phyloP scores from a whole-genome alignment of 2,329 filamentous ascomycete species.

The Trichophyton schoenleinii region DNA sequence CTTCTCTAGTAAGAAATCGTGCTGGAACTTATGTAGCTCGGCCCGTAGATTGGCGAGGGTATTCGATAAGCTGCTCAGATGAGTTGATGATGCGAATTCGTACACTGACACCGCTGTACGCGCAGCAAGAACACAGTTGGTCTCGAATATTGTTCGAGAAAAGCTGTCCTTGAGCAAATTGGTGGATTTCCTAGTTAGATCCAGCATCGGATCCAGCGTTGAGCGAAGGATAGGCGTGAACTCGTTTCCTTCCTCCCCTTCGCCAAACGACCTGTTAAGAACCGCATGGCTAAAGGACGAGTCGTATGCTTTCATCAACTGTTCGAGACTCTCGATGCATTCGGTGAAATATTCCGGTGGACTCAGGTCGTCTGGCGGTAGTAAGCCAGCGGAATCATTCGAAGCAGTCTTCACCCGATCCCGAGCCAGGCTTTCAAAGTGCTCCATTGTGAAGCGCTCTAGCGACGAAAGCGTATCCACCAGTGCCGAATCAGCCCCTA shows the following conservation, averaged over 20 bases:
- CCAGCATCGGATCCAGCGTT: conserved; percentile 74
- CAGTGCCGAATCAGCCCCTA: conserved; percentile 57
- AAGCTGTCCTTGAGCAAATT: conserved; percentile 26
- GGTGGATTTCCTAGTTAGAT: conserved; percentile 46
- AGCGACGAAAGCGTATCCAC: conserved; percentile 56
- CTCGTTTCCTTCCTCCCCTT: conserved; percentile 51
- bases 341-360: conserved; percentile 71
- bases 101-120: conserved; percentile 27
- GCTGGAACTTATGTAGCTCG: conserved; percentile 55
- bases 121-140: conserved; percentile 36
- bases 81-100: conserved; percentile 50
- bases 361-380: conserved; percentile 58
- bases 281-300: conserved; percentile 50
- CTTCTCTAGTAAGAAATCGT: conserved; percentile 57
- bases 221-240: conserved; percentile 66
- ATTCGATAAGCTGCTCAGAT: conserved; percentile 46
- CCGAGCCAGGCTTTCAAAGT: conserved; percentile 69
- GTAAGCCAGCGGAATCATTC: conserved; percentile 58
- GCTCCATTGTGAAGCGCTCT: conserved; percentile 63
- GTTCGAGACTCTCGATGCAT: conserved; percentile 61
- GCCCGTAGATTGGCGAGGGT: conserved; percentile 35
- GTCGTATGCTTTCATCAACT: conserved; percentile 77
- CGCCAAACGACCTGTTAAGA: conserved; percentile 39
- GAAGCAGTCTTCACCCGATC: conserved; percentile 57
- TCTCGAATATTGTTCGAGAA: conserved; percentile 38